Conservation (phyloP, 129 eudicot genomes). For the Helianthus tuberosus region DNA sequence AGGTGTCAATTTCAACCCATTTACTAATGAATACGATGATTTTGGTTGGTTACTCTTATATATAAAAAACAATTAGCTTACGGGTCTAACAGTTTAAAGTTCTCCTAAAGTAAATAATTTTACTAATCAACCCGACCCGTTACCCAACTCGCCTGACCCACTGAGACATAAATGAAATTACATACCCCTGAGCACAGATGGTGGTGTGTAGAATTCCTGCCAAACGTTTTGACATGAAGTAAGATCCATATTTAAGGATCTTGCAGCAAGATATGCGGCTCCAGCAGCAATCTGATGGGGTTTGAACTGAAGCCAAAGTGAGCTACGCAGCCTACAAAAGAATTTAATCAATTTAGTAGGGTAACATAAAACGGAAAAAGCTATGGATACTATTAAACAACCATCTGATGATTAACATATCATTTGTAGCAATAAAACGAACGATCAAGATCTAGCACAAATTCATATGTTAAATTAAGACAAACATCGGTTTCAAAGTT, state of each 20-base stretch:
- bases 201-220: constrained; percentile 85
- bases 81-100: too few relatives aligned
- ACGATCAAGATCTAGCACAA: constrained; percentile 28
- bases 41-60: too few relatives aligned
- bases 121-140: not conserved
- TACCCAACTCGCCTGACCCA: not conserved
- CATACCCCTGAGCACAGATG: constrained; percentile 75
- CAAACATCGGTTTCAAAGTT: constrained; percentile 33
- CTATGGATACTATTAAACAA: not conserved
- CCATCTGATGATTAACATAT: constrained; percentile 38
- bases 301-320: constrained; percentile 96
- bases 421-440: constrained; percentile 39
- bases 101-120: too few relatives aligned
- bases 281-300: constrained; percentile 99
- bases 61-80: too few relatives aligned
- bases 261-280: constrained; percentile 93
- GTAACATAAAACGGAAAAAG: not conserved
- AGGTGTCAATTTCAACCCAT: not conserved
- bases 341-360: constrained; percentile 10
- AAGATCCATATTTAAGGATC: constrained; percentile 74
- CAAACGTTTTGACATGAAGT: constrained; percentile 61
- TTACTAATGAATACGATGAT: not conserved
- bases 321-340: constrained; percentile 79
- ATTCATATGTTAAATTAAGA: too few relatives aligned
- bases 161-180: not conserved